Conservation (phyloP, 2,329 filamentous ascomycete genomes). For the Fusarium armeniacum region DNA sequence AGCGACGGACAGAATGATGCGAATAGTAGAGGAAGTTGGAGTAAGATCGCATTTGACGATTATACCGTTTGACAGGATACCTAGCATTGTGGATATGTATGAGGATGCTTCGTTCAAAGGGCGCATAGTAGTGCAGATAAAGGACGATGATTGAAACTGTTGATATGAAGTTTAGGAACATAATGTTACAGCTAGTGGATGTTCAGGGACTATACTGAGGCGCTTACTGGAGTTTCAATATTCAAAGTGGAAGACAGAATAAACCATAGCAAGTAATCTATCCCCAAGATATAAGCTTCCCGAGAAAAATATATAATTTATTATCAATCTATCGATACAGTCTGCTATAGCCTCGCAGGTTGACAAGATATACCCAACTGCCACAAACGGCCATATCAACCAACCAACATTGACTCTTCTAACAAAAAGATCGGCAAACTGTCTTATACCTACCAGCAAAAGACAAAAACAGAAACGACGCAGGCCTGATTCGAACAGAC, state of each 20-base stretch:
- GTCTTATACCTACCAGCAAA: neutral
- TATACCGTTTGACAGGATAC: constrained; percentile 13
- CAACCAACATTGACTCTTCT: neutral
- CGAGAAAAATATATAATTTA: neutral
- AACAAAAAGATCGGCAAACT: neutral
- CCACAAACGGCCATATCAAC: neutral
- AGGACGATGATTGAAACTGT: neutral
- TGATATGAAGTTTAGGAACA: neutral
- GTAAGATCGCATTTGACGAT: constrained; percentile 20
- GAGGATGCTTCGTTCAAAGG: constrained; percentile 20
- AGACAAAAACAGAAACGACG: constrained; percentile 7
- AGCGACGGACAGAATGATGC: constrained; percentile 19
- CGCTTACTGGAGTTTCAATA: neutral
- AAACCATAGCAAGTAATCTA: neutral
- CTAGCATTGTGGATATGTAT: constrained; percentile 11
- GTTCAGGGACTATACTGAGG: neutral
- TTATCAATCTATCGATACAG: neutral
- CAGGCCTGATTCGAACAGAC: constrained; percentile 22
- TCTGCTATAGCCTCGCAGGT: neutral
- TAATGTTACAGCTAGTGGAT: neutral
- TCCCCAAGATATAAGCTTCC: too few relatives aligned
- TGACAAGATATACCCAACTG: neutral
- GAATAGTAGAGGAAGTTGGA: constrained; percentile 11
- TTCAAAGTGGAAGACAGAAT: neutral
- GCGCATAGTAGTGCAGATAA: constrained; percentile 13